Evolutionary conservation across 2,329 filamentous ascomycete species (phyloP), one percentile per base, ranked within the genome.

Genomic region (Didymella exigua): DNA sequence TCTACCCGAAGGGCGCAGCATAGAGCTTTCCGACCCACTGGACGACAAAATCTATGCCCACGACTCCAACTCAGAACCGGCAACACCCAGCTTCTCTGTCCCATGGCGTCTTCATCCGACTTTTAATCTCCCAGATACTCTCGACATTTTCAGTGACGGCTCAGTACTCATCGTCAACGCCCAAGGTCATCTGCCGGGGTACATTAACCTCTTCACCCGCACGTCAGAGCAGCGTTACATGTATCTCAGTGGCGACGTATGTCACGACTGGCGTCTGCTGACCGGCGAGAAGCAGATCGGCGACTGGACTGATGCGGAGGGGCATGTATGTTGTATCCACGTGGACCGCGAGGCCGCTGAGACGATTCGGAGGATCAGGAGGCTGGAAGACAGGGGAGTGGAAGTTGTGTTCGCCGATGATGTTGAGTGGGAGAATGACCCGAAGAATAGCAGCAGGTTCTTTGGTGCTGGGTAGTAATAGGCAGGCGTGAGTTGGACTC

Each of bases 331-430:
- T 33, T 84, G 82, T 59, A 82, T 85, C 37, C 82, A 85, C 68
- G 74, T 78, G 2, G 75, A 85, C 60, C 78, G 76, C 14, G 72
- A 75, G 30, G 60, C 62, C 21, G 82, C 82, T 7, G 75, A 72
- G 52, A 81, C 78, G 4, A 77, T 85, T 50, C 59, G 65, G 19
- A 66, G 75, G 31, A 77, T 84, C 29, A 66, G 70, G 27, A 56
- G 66, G 33, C 68, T 82, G 21, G 64, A 74, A 54, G 65, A 67
- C 45, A 68, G 70, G n/a, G 72, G 77, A 1, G 77, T 83, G 5
- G 81, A 84, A 66, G 70, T 83, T 14, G 75, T 84, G 29, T 77
- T 82, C 19, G 79, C 81, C 40, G 81, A 84, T 70, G 81, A 83
- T 65, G 77, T 75, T 23, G 76, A 69, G 4, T 84, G 81, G 81